Evolutionary conservation across 2,329 filamentous ascomycete species (phyloP).

Genomic region (Cercospora zeina): DNA sequence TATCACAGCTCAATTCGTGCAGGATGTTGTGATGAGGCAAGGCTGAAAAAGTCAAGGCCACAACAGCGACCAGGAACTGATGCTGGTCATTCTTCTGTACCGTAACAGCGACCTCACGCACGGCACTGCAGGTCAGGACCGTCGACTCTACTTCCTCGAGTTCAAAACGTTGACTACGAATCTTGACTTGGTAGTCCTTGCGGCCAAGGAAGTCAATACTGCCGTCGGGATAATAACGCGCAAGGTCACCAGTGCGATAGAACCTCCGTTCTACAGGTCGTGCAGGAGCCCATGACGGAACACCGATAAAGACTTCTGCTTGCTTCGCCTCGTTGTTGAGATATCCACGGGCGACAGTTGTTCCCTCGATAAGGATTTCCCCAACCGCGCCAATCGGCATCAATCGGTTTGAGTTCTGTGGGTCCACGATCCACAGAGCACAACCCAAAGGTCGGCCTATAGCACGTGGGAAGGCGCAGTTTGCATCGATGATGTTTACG

Average conservation of each 20-base stretch:
- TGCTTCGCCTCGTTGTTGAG: conserved; percentile 28
- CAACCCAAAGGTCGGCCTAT: conserved; percentile 39
- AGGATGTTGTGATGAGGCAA: too few species aligned
- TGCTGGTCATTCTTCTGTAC: too few species aligned
- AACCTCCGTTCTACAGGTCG: not conserved
- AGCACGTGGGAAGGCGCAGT: conserved; percentile 27
- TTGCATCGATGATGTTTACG: not conserved
- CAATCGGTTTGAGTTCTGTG: not conserved
- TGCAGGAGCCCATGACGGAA: not conserved
- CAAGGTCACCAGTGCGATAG: conserved; percentile 19
- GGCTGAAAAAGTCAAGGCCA: too few species aligned
- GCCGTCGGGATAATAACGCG: conserved; percentile 9
- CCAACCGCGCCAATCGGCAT: conserved; percentile 4
- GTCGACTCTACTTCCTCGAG: conserved; percentile 10
- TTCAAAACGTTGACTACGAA: conserved; percentile 6
- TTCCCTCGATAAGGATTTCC: conserved; percentile 17
- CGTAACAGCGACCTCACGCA: too few species aligned
- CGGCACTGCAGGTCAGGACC: too few species aligned
- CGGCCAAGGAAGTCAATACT: conserved; percentile 7
- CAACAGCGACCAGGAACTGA: too few species aligned
- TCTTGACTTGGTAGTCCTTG: conserved; percentile 10
- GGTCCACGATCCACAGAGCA: not conserved
- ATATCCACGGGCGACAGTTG: conserved; percentile 17
- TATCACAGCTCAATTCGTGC: too few species aligned
- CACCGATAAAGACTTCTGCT: conserved; percentile 36